Evolutionary conservation across 139 green algal species (phyloP).

Genomic region (Coccomyxa sp.): DNA sequence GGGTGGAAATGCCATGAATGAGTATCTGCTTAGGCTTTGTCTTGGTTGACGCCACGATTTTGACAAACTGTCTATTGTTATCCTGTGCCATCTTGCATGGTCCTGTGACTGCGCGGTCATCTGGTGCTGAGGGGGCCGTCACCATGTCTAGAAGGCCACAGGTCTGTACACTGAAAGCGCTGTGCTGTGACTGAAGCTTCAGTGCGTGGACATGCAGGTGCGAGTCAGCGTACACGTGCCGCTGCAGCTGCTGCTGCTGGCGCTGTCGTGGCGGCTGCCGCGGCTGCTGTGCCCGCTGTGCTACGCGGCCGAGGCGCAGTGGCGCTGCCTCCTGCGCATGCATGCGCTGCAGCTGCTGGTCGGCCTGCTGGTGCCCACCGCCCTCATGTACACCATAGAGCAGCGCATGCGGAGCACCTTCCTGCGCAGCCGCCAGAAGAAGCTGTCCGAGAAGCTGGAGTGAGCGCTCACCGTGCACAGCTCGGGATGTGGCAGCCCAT

Average conservation of each 20-base stretch:
- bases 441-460: not conserved
- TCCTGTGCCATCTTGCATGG: not conserved
- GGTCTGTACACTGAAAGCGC: not conserved
- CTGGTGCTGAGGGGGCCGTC: not conserved
- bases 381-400: not conserved
- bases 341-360: not conserved
- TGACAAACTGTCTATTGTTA: not conserved
- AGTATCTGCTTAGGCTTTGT: not conserved
- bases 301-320: not conserved
- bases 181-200: not conserved
- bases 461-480: too few species aligned
- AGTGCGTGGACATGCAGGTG: not conserved
- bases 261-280: not conserved
- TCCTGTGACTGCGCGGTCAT: not conserved
- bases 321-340: not conserved
- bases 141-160: not conserved
- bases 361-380: not conserved
- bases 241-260: not conserved
- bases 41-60: not conserved
- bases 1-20: not conserved
- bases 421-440: not conserved
- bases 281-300: not conserved
- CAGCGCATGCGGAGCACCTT: not conserved
- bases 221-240: not conserved
- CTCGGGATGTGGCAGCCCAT: too few species aligned